Evolutionary conservation across 2,329 filamentous ascomycete species (phyloP).

Genomic region (Cordyceps javanica): DNA sequence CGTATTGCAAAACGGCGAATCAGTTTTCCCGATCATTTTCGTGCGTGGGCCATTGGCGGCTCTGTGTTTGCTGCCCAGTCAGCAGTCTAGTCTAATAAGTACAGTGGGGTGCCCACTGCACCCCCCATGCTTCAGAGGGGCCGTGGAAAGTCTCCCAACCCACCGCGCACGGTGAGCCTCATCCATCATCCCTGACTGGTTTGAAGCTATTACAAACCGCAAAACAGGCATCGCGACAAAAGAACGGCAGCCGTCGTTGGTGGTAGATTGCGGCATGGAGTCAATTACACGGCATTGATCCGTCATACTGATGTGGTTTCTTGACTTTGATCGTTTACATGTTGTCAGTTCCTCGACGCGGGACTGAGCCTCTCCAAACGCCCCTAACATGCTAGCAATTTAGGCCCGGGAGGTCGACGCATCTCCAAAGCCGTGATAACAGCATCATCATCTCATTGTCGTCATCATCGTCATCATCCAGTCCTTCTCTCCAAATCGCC

Average conservation of each 20-base stretch:
- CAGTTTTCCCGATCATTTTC: constrained; percentile 13
- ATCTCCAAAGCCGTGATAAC: too few relatives aligned
- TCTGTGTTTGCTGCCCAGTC: background rate
- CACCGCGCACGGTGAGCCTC: background rate
- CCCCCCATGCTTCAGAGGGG: background rate
- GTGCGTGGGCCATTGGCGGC: constrained; percentile 8
- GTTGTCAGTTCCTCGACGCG: too few relatives aligned
- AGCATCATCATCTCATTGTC: too few relatives aligned
- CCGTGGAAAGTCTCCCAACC: background rate
- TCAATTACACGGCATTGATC: too few relatives aligned
- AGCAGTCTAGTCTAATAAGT: background rate
- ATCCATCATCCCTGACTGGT: background rate
- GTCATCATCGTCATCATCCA: too few relatives aligned
- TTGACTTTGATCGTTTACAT: too few relatives aligned
- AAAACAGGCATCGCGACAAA: constrained; percentile 35
- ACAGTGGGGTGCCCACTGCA: background rate
- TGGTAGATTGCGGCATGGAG: background rate
- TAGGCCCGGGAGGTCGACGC: too few relatives aligned
- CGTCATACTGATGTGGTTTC: too few relatives aligned
- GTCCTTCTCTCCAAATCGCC: too few relatives aligned
- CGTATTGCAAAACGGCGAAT: constrained; percentile 5
- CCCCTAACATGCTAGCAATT: too few relatives aligned
- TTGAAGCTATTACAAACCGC: background rate
- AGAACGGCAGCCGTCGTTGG: constrained; percentile 34
- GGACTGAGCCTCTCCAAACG: too few relatives aligned